Evolutionary conservation across 2,329 filamentous ascomycete species (phyloP).

Genomic region (Hypoxylon sp.): DNA sequence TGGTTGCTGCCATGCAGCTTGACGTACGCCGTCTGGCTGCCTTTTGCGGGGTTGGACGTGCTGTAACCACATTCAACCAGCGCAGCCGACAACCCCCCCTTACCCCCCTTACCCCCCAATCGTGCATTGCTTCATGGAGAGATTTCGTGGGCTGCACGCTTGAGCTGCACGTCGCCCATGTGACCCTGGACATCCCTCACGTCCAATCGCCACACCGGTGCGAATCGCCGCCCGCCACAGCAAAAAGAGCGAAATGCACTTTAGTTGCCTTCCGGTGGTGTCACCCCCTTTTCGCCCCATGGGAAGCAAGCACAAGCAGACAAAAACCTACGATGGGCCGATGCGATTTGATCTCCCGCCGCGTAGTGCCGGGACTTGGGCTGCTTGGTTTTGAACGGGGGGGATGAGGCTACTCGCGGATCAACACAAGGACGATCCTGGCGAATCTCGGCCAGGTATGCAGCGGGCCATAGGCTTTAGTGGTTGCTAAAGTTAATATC

Average conservation of each 20-base stretch:
- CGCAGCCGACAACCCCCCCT: slow-evolving; percentile 14
- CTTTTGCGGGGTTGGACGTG: slow-evolving; percentile 43
- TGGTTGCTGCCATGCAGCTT: slow-evolving; percentile 41
- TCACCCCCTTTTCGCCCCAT: slow-evolving; percentile 20
- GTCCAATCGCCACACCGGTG: slow-evolving; percentile 43
- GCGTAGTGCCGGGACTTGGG: slow-evolving; percentile 39
- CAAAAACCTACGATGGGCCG: slow-evolving; percentile 30
- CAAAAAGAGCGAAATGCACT: slow-evolving; percentile 19
- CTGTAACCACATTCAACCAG: slow-evolving; percentile 39
- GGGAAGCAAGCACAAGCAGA: not conserved
- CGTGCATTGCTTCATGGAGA: slow-evolving; percentile 34
- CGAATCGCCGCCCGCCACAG: slow-evolving; percentile 41
- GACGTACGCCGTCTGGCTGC: slow-evolving; percentile 40
- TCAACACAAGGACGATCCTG: slow-evolving; percentile 33
- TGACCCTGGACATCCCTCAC: slow-evolving; percentile 37
- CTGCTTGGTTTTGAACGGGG: slow-evolving; percentile 2
- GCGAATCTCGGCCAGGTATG: slow-evolving; percentile 26
- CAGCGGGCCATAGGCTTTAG: slow-evolving; percentile 13
- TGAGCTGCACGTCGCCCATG: slow-evolving; percentile 43
- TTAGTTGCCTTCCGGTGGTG: slow-evolving; percentile 33
- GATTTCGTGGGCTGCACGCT: slow-evolving; percentile 24
- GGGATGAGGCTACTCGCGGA: slow-evolving; percentile 39
- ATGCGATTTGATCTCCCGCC: slow-evolving; percentile 17
- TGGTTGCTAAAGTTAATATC: slow-evolving; percentile 34
- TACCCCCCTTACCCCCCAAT: slow-evolving; percentile 21